Evolutionary conservation across 1,284 basidiomycete genomes (phyloP).

Genomic region (Ceratobasidium sp.): DNA sequence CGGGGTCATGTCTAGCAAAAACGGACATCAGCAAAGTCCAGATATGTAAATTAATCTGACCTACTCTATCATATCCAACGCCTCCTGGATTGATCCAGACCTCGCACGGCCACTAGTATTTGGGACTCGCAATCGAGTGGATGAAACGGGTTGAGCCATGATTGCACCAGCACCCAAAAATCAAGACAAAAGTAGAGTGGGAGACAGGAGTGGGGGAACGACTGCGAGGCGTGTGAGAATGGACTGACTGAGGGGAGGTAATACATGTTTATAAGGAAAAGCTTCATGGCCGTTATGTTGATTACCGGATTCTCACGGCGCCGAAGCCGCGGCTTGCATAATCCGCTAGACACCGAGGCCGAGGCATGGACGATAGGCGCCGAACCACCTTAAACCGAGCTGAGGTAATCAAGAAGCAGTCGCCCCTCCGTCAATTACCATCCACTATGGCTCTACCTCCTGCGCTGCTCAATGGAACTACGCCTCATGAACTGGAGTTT

Average conservation of each 20-base stretch:
- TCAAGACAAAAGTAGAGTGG: neutral
- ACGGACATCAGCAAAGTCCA: too few relatives aligned
- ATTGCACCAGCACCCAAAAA: neutral
- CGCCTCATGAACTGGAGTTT: slow-evolving; percentile 86
- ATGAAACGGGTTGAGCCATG: slow-evolving; percentile 31
- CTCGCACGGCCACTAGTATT: slow-evolving; percentile 16
- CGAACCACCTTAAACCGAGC: too few relatives aligned
- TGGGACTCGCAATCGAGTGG: slow-evolving; percentile 10
- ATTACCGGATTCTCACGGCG: slow-evolving; percentile 8
- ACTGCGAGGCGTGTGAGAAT: neutral
- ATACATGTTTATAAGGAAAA: neutral
- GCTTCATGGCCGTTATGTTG: slow-evolving; percentile 3
- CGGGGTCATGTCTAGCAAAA: slow-evolving; percentile 26
- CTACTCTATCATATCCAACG: slow-evolving; percentile 32
- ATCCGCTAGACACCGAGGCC: too few relatives aligned
- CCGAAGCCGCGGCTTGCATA: too few relatives aligned
- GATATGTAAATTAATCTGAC: neutral
- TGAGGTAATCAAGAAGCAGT: too few relatives aligned
- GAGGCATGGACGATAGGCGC: too few relatives aligned
- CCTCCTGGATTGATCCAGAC: slow-evolving; percentile 21
- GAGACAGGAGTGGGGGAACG: too few relatives aligned
- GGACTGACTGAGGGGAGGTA: neutral
- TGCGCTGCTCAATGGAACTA: slow-evolving; percentile 72
- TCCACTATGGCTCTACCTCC: slow-evolving; percentile 69
- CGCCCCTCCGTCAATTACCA: too few relatives aligned